A percentile compares a stretch with the other conserved stretches of the same genome.
Conservation (phyloP, 106 monocot genomes). For the Apostasia ramifera region DNA sequence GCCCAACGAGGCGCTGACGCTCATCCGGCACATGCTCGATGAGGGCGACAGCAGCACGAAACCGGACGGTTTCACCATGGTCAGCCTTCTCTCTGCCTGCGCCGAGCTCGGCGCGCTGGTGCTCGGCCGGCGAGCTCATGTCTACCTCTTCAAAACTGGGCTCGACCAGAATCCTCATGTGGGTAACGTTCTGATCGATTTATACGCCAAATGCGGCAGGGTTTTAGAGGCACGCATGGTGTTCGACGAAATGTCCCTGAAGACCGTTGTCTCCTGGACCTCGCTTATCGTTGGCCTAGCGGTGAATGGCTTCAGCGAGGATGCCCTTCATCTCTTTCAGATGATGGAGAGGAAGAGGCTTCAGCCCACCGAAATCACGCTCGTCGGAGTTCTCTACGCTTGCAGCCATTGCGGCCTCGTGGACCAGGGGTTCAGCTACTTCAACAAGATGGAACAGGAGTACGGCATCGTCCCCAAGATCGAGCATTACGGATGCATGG, state of each 20-base stretch:
- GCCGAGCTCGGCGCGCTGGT: constrained; percentile 70
- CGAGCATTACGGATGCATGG: constrained; percentile 88
- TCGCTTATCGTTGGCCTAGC: constrained; percentile 56
- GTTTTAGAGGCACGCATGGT: constrained; percentile 37
- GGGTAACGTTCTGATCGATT: constrained; percentile 67
- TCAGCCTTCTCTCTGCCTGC: constrained; percentile 65
- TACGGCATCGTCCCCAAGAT: constrained; percentile 57
- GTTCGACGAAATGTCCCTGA: constrained; percentile 58
- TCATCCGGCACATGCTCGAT: constrained; percentile 44
- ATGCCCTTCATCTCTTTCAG: constrained; percentile 47
- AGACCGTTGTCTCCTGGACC: constrained; percentile 53
- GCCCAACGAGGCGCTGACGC: constrained; percentile 66
- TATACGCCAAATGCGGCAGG: constrained; percentile 72
- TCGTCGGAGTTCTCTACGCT: constrained; percentile 73
- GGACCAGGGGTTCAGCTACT: constrained; percentile 54
- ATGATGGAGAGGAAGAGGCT: constrained; percentile 55
- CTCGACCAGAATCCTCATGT: constrained; percentile 44
- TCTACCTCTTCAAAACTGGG: constrained; percentile 41
- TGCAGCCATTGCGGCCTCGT: constrained; percentile 89
- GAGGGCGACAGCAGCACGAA: constrained; percentile 16
- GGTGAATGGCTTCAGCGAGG: constrained; percentile 45
- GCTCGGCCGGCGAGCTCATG: constrained; percentile 54
- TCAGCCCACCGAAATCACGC: constrained; percentile 63
- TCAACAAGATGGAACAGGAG: constrained; percentile 39
- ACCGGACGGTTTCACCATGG: constrained; percentile 81